These are phyloP conservation scores for Lentinula guzmanii DNA, from an alignment of 768 basidiomycete genomes.

Conservation along the genomic window DNA sequence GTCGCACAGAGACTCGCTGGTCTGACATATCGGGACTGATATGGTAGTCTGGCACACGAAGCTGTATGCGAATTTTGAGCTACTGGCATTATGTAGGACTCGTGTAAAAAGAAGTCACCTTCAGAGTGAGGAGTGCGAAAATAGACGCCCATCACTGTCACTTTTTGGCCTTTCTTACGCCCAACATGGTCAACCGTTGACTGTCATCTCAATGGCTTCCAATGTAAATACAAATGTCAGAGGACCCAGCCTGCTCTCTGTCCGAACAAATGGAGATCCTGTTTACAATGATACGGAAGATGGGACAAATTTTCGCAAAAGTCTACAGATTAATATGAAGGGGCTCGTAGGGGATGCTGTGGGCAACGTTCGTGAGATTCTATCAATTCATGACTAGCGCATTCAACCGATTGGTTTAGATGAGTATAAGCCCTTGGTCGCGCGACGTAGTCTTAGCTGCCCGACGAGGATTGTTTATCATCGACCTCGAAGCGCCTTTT, in stretches of 20 bases:
- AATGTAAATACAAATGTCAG: neutral
- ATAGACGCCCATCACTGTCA: no score
- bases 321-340: constrained; percentile 75
- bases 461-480: constrained; percentile 89
- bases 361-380: constrained; percentile 56
- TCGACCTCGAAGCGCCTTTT: constrained; percentile 85
- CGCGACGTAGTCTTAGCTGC: constrained; percentile 89
- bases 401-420: constrained; percentile 35
- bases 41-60: neutral
- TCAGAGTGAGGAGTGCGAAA: no score
- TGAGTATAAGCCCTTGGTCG: constrained; percentile 87
- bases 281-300: constrained; percentile 32
- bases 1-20: constrained; percentile 23
- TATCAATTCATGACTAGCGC: neutral
- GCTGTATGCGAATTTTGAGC: no score
- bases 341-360: constrained; percentile 75
- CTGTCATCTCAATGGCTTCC: neutral
- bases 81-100: no score
- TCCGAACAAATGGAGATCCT: neutral
- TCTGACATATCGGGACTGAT: constrained; percentile 5
- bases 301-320: constrained; percentile 49
- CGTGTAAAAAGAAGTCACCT: no score
- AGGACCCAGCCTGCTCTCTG: neutral
- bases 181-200: neutral
- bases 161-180: neutral